phyloP scores from a whole-genome alignment of 2,329 filamentous ascomycete species.

The Arthroderma sp. region DNA sequence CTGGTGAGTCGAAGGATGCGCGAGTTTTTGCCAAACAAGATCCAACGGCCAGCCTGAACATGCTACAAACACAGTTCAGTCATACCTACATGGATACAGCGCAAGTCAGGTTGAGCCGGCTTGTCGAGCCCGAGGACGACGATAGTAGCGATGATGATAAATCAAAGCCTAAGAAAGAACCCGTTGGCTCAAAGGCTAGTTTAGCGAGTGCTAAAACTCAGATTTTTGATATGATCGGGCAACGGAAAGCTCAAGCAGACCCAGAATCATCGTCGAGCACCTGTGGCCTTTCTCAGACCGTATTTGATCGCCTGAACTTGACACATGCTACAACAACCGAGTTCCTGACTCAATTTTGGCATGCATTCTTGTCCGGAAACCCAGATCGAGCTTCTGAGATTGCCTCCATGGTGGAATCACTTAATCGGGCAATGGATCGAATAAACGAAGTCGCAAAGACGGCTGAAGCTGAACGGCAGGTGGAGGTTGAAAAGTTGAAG shows the following conservation, averaged over 20 bases:
- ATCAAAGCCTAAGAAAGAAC: constrained; percentile 34
- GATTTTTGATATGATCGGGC: constrained; percentile 47
- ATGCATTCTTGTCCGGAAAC: constrained; percentile 79
- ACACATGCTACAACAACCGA: constrained; percentile 91
- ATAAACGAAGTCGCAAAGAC: constrained; percentile 69
- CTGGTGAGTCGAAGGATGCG: constrained; percentile 35
- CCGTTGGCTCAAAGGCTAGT: constrained; percentile 56
- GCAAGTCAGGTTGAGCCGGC: constrained; percentile 57
- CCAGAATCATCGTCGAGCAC: constrained; percentile 29
- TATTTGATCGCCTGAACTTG: constrained; percentile 53
- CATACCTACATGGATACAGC: constrained; percentile 37
- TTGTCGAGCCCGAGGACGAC: constrained; percentile 45
- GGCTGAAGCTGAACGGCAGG: constrained; percentile 61
- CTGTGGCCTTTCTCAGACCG: constrained; percentile 37
- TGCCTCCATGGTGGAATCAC: constrained; percentile 66
- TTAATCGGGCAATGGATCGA: constrained; percentile 62
- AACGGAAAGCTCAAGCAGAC: constrained; percentile 41
- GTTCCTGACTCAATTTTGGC: constrained; percentile 97
- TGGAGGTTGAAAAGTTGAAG: constrained; percentile 54
- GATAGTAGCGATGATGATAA: constrained; percentile 52
- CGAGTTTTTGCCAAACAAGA: constrained; percentile 56
- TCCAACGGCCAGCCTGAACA: constrained; percentile 54
- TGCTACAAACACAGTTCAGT: constrained; percentile 50
- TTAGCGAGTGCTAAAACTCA: constrained; percentile 45
- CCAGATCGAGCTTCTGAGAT: constrained; percentile 68